Conservation (phyloP, 2,329 filamentous ascomycete species). For the Dissoconium aciculare region DNA sequence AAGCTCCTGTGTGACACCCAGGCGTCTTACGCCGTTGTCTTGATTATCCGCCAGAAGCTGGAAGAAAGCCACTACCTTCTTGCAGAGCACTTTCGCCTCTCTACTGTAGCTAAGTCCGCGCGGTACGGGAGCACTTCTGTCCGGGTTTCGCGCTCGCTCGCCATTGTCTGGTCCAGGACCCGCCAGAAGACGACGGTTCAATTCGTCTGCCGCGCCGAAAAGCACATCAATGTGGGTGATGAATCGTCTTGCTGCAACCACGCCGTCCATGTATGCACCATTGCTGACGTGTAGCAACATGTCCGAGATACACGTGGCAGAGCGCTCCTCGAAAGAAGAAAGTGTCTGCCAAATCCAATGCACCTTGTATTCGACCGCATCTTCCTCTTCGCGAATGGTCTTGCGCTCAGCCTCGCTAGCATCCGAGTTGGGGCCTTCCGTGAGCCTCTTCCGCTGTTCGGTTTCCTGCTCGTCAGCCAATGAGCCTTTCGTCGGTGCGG, state of each 20-base stretch:
- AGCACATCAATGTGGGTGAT: conserved; percentile 91
- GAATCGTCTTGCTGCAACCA: conserved; percentile 87
- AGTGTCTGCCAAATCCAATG: conserved; percentile 97
- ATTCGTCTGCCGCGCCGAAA: conserved; percentile 72
- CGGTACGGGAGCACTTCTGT: conserved; percentile 20
- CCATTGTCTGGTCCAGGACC: conserved; percentile 13
- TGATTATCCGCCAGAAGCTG: conserved; percentile 87
- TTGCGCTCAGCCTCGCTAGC: conserved; percentile 56
- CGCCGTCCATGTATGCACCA: conserved; percentile 85
- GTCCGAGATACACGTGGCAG: conserved; percentile 93
- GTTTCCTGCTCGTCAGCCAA: conserved; percentile 21
- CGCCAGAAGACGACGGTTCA: conserved; percentile 57
- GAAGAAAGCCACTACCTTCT: conserved; percentile 98
- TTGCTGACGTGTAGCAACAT: conserved; percentile 99
- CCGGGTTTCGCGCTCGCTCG: conserved; percentile 21
- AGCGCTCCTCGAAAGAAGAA: conserved; percentile 93
- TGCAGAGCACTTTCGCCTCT: conserved; percentile 97
- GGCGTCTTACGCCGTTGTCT: conserved; percentile 72
- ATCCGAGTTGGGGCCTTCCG: conserved; percentile 32
- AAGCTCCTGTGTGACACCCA: conserved; percentile 95
- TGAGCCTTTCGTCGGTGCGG: conserved; percentile 26
- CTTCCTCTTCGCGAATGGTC: conserved; percentile 68
- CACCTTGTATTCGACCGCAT: conserved; percentile 93
- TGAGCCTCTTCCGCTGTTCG: conserved; percentile 17
- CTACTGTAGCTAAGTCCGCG: conserved; percentile 76